Conservation (phyloP, 2,329 filamentous ascomycete species). For the Pseudocercospora pini-densiflorae region DNA sequence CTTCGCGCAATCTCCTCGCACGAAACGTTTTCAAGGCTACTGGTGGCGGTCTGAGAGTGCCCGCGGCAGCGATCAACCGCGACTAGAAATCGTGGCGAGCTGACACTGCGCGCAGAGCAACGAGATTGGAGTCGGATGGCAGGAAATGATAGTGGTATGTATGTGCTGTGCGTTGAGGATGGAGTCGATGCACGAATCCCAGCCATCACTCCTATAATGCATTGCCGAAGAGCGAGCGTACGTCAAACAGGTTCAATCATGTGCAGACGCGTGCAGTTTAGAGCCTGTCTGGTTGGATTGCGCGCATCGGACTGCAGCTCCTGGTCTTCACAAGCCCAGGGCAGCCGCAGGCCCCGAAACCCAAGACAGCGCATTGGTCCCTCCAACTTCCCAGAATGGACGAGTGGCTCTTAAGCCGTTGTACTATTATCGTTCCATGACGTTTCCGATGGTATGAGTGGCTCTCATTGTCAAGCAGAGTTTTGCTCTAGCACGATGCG, state of each 20-base stretch:
- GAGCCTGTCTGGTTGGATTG: slow-evolving; percentile 6
- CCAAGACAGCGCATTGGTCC: slow-evolving; percentile 1
- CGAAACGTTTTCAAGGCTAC: slow-evolving; percentile 1
- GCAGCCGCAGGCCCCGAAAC: slow-evolving; percentile 1
- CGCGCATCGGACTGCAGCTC: slow-evolving; percentile 1
- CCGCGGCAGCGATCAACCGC: not conserved
- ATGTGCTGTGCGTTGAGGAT: not conserved
- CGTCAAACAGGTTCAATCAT: not conserved
- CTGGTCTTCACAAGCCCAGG: not conserved
- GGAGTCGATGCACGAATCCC: not conserved
- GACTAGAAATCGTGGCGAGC: not conserved
- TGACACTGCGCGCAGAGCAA: not conserved
- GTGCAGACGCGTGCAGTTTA: not conserved
- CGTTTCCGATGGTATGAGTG: slow-evolving; percentile 3
- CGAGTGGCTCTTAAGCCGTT: slow-evolving; percentile 1
- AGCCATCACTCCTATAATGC: slow-evolving; percentile 4
- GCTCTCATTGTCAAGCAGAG: not conserved
- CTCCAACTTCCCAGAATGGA: not conserved
- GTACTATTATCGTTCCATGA: slow-evolving; percentile 1
- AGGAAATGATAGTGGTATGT: not conserved
- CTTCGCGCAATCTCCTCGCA: slow-evolving; percentile 3
- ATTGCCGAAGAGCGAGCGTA: not conserved
- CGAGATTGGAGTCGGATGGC: not conserved
- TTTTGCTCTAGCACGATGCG: slow-evolving; percentile 5
- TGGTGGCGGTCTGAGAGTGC: not conserved